These are phyloP conservation scores for Ogataea saltuana DNA, from an alignment of 805 yeast species.

Conservation along the genomic window DNA sequence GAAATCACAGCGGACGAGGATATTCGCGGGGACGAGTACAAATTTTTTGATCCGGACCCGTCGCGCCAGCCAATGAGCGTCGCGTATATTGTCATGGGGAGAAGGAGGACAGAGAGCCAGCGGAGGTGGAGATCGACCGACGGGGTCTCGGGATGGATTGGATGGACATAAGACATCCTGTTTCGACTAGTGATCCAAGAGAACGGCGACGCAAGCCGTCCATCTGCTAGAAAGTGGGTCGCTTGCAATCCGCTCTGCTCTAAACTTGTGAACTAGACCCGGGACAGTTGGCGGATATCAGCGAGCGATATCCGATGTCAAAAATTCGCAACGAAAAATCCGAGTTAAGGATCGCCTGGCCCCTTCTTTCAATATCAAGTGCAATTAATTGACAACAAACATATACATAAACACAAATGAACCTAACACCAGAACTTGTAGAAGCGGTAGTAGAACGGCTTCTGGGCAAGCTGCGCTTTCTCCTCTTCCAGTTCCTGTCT, in stretches of 20 bases:
- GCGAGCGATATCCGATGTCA: not conserved
- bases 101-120: not conserved
- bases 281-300: not conserved
- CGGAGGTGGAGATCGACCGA: not conserved
- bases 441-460: constrained; percentile 46
- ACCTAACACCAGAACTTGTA: constrained; percentile 55
- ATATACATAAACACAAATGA: not conserved
- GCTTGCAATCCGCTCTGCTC: too few relatives aligned
- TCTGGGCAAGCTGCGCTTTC: constrained; percentile 44
- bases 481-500: constrained; percentile 58
- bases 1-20: too few relatives aligned
- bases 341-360: not conserved
- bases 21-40: not conserved
- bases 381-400: not conserved
- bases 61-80: constrained; percentile 11
- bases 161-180: too few relatives aligned
- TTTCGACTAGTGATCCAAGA: too few relatives aligned
- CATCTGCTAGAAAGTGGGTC: too few relatives aligned
- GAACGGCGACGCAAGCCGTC: too few relatives aligned
- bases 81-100: constrained; percentile 9
- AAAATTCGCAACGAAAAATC: not conserved
- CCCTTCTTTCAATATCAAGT: not conserved
- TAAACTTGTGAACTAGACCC: not conserved
- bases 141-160: too few relatives aligned
- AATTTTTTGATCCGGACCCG: constrained; percentile 11